Conservation (phyloP, 2,329 filamentous ascomycete genomes). For the Alternaria sp. region DNA sequence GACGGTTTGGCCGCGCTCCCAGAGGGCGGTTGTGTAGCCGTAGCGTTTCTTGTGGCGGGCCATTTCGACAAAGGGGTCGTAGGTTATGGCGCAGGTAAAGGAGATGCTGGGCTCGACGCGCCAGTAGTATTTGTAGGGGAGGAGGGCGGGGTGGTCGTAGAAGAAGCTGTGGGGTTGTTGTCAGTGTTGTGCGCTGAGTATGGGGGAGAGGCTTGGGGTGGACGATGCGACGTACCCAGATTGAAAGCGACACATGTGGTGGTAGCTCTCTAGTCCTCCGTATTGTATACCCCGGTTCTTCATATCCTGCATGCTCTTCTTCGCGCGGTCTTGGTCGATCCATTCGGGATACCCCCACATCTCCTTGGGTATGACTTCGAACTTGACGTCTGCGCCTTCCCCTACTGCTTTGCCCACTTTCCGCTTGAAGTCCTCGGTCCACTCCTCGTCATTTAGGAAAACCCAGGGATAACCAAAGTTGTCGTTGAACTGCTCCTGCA, state of each 20-base stretch:
- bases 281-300: slow-evolving; percentile 83
- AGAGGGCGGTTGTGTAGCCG: slow-evolving; percentile 94
- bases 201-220: not conserved
- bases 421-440: slow-evolving; percentile 85
- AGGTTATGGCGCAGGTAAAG: slow-evolving; percentile 97
- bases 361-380: slow-evolving; percentile 84
- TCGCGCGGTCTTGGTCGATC: slow-evolving; percentile 43
- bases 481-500: slow-evolving; percentile 91
- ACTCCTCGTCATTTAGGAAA: slow-evolving; percentile 94
- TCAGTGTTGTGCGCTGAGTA: not conserved
- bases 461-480: slow-evolving; percentile 99
- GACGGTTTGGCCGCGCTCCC: slow-evolving; percentile 88
- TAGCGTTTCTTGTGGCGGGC: slow-evolving; percentile 95
- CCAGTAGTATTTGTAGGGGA: slow-evolving; percentile 88
- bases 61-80: slow-evolving; percentile 97
- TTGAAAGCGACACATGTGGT: slow-evolving; percentile 99
- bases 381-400: slow-evolving; percentile 71
- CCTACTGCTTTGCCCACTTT: slow-evolving; percentile 81
- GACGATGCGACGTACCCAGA: slow-evolving; percentile 18
- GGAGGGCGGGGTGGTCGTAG: slow-evolving; percentile 88
- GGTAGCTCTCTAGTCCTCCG: slow-evolving; percentile 82
- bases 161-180: slow-evolving; percentile 63
- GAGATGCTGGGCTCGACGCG: slow-evolving; percentile 95
- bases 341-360: slow-evolving; percentile 86
- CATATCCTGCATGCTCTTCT: slow-evolving; percentile 77